These are phyloP conservation scores for Marsdenia floribunda DNA, from an alignment of 257 asterid species.

Conservation along the genomic window DNA sequence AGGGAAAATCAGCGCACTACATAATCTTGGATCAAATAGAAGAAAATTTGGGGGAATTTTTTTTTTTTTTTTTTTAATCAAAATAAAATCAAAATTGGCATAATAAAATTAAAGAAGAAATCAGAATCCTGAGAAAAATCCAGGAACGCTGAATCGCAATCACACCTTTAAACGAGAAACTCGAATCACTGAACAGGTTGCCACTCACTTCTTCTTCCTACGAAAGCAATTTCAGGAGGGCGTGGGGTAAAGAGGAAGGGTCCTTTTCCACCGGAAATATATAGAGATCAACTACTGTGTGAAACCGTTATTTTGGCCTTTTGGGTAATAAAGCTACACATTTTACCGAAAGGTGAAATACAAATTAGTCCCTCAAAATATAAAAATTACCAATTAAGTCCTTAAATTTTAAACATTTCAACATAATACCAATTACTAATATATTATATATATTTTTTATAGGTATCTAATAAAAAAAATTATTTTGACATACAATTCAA, in stretches of 20 bases:
- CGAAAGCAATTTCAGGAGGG: neutral
- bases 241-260: neutral
- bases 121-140: neutral
- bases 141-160: neutral
- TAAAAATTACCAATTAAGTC: no score
- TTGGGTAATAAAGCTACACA: no score
- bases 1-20: neutral
- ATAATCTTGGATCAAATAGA: neutral
- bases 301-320: neutral
- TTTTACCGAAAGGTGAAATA: no score
- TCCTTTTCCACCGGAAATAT: neutral
- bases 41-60: neutral
- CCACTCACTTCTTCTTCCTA: slow-evolving; percentile 1
- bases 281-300: neutral
- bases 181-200: neutral
- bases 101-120: neutral
- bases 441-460: no score
- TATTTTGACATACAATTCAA: no score
- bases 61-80: no score
- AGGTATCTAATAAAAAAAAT: no score
- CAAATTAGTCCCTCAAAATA: no score
- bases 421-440: no score
- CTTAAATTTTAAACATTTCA: no score
- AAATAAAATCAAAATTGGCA: neutral
- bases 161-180: neutral